Evolutionary conservation across 805 yeast genomes (phyloP).

Genomic region (Candida khao-thaluensis): DNA sequence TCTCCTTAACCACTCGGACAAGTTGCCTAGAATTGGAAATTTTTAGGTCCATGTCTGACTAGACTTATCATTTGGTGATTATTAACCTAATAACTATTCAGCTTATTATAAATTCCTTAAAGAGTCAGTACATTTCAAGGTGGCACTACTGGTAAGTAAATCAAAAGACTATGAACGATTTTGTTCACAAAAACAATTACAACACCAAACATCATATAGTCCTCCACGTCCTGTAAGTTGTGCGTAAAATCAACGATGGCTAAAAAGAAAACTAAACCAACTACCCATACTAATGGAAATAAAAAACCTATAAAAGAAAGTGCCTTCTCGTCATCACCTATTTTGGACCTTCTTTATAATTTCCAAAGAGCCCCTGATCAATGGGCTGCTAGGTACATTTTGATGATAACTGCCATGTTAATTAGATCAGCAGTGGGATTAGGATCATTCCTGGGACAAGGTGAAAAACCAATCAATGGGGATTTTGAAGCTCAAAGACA

Average conservation of each 20-base stretch:
- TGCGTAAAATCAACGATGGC: constrained; percentile 12
- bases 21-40: constrained; percentile 22
- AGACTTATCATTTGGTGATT: no score
- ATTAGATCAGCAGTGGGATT: constrained; percentile 83
- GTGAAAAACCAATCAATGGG: constrained; percentile 78
- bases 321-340: constrained; percentile 49
- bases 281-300: neutral
- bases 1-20: constrained; percentile 44
- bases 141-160: no score
- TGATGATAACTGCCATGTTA: constrained; percentile 69
- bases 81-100: no score
- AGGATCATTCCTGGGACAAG: constrained; percentile 80
- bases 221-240: no score
- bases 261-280: constrained; percentile 13
- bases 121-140: no score
- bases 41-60: neutral
- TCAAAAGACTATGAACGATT: no score
- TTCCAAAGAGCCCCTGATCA: constrained; percentile 81
- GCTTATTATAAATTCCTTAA: no score
- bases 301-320: constrained; percentile 10
- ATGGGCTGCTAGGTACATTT: constrained; percentile 84
- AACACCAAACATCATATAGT: no score
- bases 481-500: constrained; percentile 98
- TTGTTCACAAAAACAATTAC: no score
- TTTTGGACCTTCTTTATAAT: constrained; percentile 73